These are phyloP conservation scores for Thraustotheca clavata DNA, from an alignment of 352 stramenopile species.

Conservation along the genomic window DNA sequence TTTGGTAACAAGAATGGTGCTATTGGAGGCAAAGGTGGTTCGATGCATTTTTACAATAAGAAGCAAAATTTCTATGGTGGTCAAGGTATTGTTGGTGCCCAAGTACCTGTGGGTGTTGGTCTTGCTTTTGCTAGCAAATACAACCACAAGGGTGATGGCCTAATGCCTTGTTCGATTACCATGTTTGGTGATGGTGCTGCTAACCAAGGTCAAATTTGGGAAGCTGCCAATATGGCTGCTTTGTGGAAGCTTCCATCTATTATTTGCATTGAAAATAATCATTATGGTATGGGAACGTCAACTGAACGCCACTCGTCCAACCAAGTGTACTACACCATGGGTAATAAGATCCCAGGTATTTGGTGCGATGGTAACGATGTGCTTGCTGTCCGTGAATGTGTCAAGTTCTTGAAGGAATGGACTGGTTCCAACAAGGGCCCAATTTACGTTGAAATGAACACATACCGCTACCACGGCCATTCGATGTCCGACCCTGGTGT, in stretches of 20 bases:
- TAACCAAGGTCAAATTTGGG: constrained; percentile 99
- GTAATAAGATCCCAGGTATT: constrained; percentile 99
- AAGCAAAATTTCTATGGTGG: constrained; percentile 97
- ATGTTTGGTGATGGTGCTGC: constrained; percentile 99
- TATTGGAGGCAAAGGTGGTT: constrained; percentile 95
- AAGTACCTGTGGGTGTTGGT: constrained; percentile 97
- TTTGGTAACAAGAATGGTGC: constrained; percentile 90
- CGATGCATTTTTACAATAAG: constrained; percentile 99
- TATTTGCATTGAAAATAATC: constrained; percentile 99
- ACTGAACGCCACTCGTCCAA: constrained; percentile 95
- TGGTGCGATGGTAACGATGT: constrained; percentile 99
- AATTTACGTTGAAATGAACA: constrained; percentile 99
- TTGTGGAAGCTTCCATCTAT: constrained; percentile 99
- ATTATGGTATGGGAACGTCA: constrained; percentile 99
- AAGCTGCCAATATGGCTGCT: constrained; percentile 95
- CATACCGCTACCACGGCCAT: constrained; percentile 99
- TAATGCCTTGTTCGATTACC: constrained; percentile 91
- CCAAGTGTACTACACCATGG: constrained; percentile 99
- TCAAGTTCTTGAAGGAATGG: constrained; percentile 96
- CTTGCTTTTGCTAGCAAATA: constrained; percentile 99
- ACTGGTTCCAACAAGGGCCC: constrained; percentile 94
- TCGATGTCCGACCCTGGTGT: constrained; percentile 99
- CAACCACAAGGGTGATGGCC: constrained; percentile 86
- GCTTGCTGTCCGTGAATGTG: constrained; percentile 93
- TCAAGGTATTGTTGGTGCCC: constrained; percentile 97